These are phyloP conservation scores for Croton setiger DNA, from an alignment of 441 rosid species.

Conservation along the genomic window DNA sequence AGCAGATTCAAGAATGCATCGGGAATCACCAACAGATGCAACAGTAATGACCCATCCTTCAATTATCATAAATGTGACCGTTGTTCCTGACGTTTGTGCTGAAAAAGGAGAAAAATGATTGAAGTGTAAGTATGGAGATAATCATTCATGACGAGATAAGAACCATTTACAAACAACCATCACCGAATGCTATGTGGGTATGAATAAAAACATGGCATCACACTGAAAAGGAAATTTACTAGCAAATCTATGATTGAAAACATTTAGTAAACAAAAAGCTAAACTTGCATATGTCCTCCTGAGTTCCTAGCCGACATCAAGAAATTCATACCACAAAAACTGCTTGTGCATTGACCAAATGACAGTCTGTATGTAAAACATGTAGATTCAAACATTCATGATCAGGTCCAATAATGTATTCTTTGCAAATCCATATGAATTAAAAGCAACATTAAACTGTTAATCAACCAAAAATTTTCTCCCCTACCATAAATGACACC, in stretches of 20 bases:
- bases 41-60: slow-evolving; percentile 94
- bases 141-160: not conserved
- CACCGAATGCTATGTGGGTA: not conserved
- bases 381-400: too few species aligned
- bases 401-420: not conserved
- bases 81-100: slow-evolving; percentile 94
- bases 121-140: not conserved
- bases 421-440: not conserved
- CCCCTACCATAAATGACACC: not conserved
- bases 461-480: not conserved
- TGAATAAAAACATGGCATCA: not conserved
- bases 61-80: slow-evolving; percentile 86
- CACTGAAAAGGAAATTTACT: not conserved
- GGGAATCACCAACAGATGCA: slow-evolving; percentile 99
- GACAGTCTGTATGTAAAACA: too few species aligned
- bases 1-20: slow-evolving; percentile 93
- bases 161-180: not conserved
- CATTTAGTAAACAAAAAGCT: too few species aligned
- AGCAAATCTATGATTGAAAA: not conserved
- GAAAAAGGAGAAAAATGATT: slow-evolving; percentile 25
- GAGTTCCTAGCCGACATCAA: too few species aligned
- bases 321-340: too few species aligned
- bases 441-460: not conserved
- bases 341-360: too few species aligned
- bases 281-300: too few species aligned